phyloP scores from a whole-genome alignment of 306 rosid genomes.

The Purshia tridentata region DNA sequence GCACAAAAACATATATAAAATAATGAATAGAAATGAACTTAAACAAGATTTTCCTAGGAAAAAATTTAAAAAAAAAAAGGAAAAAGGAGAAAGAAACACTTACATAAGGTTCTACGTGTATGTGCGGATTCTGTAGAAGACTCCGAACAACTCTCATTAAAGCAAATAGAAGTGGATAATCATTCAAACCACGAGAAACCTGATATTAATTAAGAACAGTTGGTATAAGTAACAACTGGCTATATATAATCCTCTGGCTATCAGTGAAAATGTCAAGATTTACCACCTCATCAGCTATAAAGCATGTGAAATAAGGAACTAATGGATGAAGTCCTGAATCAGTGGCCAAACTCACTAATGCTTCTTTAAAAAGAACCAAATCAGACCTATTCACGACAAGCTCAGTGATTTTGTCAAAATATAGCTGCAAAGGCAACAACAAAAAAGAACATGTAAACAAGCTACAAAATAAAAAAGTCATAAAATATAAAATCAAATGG shows the following conservation, averaged over 20 bases:
- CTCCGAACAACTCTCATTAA: slow-evolving; percentile 85
- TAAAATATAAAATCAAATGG: neutral
- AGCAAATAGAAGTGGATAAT: slow-evolving; percentile 61
- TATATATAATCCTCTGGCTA: slow-evolving; percentile 4
- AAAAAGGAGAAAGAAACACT: slow-evolving; percentile 25
- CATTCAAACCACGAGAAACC: slow-evolving; percentile 75
- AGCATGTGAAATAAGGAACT: slow-evolving; percentile 83
- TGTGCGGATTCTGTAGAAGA: slow-evolving; percentile 85
- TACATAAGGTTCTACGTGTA: slow-evolving; percentile 91
- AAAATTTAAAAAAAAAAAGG: neutral
- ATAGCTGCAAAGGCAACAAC: slow-evolving; percentile 59
- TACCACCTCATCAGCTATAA: slow-evolving; percentile 85
- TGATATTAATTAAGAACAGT: slow-evolving; percentile 36
- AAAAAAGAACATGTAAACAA: slow-evolving; percentile 17
- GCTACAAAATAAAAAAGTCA: neutral
- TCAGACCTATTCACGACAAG: slow-evolving; percentile 59
- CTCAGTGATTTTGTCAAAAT: slow-evolving; percentile 77
- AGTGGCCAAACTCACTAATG: slow-evolving; percentile 75
- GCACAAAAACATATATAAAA: neutral
- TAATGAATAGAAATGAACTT: neutral
- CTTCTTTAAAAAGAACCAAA: slow-evolving; percentile 64
- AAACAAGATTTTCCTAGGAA: neutral
- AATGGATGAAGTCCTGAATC: slow-evolving; percentile 96
- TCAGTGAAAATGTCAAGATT: slow-evolving; percentile 18
- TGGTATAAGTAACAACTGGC: slow-evolving; percentile 6